A percentile compares a stretch with the other conserved stretches of the same genome.
Conservation (phyloP, 139 green algal species). For the Volvox africanus region DNA sequence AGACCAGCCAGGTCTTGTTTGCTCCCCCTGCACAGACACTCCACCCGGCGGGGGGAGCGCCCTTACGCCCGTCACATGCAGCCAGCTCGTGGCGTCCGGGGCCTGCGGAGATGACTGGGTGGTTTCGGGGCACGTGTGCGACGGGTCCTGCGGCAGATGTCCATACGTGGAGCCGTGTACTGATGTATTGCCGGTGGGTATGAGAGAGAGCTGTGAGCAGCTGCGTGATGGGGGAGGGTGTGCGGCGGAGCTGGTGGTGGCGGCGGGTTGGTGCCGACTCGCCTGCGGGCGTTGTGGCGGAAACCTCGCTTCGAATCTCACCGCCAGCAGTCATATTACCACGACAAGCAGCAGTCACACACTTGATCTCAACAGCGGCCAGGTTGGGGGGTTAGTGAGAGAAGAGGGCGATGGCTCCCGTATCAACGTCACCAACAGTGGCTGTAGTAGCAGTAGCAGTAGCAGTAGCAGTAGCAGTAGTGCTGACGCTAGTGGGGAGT, state of each 20-base stretch:
- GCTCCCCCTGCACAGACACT: not conserved
- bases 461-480: not conserved
- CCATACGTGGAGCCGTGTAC: not conserved
- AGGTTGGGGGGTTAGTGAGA: not conserved
- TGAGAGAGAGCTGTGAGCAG: not conserved
- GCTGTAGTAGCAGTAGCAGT: not conserved
- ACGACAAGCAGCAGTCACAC: not conserved
- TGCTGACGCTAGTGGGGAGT: too few relatives aligned
- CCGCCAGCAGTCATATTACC: not conserved
- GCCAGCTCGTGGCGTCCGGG: not conserved
- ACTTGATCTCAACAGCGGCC: not conserved
- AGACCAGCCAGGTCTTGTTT: not conserved
- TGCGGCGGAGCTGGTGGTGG: not conserved
- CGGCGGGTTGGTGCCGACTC: not conserved
- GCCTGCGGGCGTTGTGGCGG: not conserved
- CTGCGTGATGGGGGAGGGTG: not conserved
- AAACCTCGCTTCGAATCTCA: not conserved
- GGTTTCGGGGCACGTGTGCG: not conserved
- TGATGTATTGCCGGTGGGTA: not conserved
- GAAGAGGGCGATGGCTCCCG: not conserved
- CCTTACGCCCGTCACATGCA: not conserved
- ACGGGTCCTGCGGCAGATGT: slow-evolving; percentile 11
- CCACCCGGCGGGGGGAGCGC: not conserved
- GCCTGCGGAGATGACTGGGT: not conserved
- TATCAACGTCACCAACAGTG: not conserved